Conservation (phyloP, 2,329 filamentous ascomycete species). For the Tolypocladium ophioglossoides region DNA sequence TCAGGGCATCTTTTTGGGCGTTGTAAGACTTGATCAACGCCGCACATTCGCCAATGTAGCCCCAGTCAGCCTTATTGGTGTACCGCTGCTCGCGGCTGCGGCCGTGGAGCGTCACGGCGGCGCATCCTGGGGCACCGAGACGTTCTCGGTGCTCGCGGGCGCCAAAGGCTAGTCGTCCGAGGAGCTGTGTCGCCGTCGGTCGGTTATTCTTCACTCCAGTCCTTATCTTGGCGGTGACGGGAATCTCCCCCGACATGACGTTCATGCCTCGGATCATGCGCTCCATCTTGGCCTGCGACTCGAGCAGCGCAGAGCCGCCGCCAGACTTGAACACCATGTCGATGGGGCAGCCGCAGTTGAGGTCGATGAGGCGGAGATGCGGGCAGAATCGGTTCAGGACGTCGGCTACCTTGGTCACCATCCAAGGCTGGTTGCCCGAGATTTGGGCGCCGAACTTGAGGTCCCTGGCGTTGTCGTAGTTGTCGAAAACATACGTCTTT, state of each 20-base stretch:
- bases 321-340: slow-evolving; percentile 85
- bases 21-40: slow-evolving; percentile 75
- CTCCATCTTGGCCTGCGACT: slow-evolving; percentile 76
- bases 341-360: slow-evolving; percentile 97
- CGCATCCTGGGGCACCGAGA: slow-evolving; percentile 70
- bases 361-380: slow-evolving; percentile 77
- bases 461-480: slow-evolving; percentile 75
- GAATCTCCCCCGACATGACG: slow-evolving; percentile 76
- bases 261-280: slow-evolving; percentile 97
- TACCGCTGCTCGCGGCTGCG: slow-evolving; percentile 91
- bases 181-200: slow-evolving; percentile 70
- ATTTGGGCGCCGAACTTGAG: slow-evolving; percentile 89
- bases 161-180: slow-evolving; percentile 75
- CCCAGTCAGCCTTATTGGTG: slow-evolving; percentile 85
- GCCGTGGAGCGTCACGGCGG: slow-evolving; percentile 92
- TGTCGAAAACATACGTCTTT: slow-evolving; percentile 46
- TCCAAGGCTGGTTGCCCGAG: slow-evolving; percentile 83
- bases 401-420: slow-evolving; percentile 81
- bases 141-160: slow-evolving; percentile 59
- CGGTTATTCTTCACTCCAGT: slow-evolving; percentile 76
- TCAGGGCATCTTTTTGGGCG: slow-evolving; percentile 49
- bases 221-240: slow-evolving; percentile 89
- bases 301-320: slow-evolving; percentile 85
- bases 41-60: slow-evolving; percentile 84
- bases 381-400: slow-evolving; percentile 67